Evolutionary conservation across 805 yeast species (phyloP), one percentile per base, ranked within the genome.

Genomic region (Lipomyces kockii): DNA sequence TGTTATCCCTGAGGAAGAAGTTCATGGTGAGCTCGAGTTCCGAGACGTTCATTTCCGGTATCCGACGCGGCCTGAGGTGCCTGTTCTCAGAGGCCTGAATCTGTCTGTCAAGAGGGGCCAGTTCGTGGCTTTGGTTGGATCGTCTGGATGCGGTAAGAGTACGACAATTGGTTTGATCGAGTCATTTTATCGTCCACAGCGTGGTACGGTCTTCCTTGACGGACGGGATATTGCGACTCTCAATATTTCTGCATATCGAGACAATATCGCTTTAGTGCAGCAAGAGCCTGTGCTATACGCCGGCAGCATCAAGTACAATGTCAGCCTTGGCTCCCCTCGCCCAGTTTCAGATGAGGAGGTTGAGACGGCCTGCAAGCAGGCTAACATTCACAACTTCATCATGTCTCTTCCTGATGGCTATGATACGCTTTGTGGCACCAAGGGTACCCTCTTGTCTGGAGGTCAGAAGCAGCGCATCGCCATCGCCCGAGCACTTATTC

Each of bases 81-180:
- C 74, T n/a, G 75, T 76, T 22, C 68, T 76, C 11, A 65, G 64
- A 2, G 75, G 76, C 53, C 64, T 76, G 27, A 67, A 70, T 59
- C 63, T 76, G 25, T 52, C 57, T 2, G 67, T 76, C 85, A 92
- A 92, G 12, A 89, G 93, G 6, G 97, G 97, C 7, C 79, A 87
- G 73, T 91, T 89, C 74, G 93, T 92, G 46, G 97, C 97, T 8
- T 85, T 92, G 73, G 97, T 92, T 22, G 97, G 97, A 1, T 88
- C 96, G 93, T 3, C 88, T 90, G 29, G 97, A 12, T 74, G 77
- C 49, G 92, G 56, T 76, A 81, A 5, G 64, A 64, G 70, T 58
- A 73, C 76, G 0, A 81, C 87, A 6, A 81, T 87, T 3, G 89
- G 86, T 71, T 75, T 87, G 32, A 77, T 87, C 49, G 79, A 87